Evolutionary conservation across 306 rosid genomes (phyloP).

Genomic region (Trichosanthes cucumerina): DNA sequence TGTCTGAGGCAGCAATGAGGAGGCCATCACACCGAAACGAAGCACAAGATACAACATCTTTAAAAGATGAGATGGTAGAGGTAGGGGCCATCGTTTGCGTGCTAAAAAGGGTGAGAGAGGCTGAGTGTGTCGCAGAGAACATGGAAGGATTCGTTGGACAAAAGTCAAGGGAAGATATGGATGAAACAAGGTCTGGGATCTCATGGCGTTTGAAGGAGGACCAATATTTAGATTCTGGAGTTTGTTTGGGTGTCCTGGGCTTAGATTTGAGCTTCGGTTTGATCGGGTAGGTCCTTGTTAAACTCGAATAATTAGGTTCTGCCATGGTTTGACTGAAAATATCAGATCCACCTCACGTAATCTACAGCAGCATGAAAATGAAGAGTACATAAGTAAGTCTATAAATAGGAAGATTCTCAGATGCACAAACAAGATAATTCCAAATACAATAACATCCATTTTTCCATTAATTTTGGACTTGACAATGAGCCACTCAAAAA

Average conservation of each 20-base stretch:
- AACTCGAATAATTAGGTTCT: constrained; percentile 20
- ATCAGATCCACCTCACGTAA: background rate
- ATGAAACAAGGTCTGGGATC: constrained; percentile 43
- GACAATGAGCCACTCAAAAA: background rate
- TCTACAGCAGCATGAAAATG: background rate
- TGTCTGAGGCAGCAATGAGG: constrained; percentile 71
- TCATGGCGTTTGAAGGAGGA: constrained; percentile 65
- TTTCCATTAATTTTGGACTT: background rate
- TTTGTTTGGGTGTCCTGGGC: constrained; percentile 44
- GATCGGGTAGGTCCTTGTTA: constrained; percentile 34
- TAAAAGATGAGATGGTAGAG: constrained; percentile 46
- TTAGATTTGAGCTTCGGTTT: constrained; percentile 67
- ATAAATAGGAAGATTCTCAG: background rate
- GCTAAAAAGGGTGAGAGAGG: constrained; percentile 46
- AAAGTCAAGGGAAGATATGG: constrained; percentile 52
- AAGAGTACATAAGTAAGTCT: background rate
- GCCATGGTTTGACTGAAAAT: constrained; percentile 31
- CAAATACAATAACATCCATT: background rate
- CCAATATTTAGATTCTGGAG: constrained; percentile 72
- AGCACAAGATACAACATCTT: constrained; percentile 55
- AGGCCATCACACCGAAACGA: constrained; percentile 70
- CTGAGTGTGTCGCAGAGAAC: constrained; percentile 59
- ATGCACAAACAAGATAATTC: background rate
- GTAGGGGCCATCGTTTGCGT: constrained; percentile 35
- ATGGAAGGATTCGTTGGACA: constrained; percentile 45